Percentiles rank a stretch among this genome's conserved stretches.
phyloP scores from a whole-genome alignment of 306 rosid species.

The Casuarina glauca region DNA sequence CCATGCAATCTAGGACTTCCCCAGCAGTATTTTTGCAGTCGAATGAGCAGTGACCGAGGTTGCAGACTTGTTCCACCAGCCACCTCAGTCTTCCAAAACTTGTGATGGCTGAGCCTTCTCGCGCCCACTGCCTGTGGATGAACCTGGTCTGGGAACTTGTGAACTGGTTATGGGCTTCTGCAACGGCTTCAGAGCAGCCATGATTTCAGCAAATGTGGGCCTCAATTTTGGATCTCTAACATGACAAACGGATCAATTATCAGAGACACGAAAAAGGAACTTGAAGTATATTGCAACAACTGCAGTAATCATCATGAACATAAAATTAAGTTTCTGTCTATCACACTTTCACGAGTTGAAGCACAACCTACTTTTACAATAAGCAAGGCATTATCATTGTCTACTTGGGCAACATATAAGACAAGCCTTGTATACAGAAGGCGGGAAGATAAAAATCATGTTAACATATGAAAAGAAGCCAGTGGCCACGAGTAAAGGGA shows the following conservation, averaged over 20 bases:
- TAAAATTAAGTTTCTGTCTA: not conserved
- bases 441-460: not conserved
- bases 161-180: constrained; percentile 68
- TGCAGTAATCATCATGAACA: constrained; percentile 2
- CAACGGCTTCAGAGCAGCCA: constrained; percentile 84
- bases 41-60: constrained; percentile 42
- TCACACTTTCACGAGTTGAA: not conserved
- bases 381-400: not conserved
- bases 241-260: constrained; percentile 29
- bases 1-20: constrained; percentile 49
- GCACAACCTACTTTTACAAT: not conserved
- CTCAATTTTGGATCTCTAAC: constrained; percentile 86
- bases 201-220: constrained; percentile 89
- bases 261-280: constrained; percentile 10
- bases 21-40: constrained; percentile 32
- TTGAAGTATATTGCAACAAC: not conserved
- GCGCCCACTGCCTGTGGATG: constrained; percentile 22
- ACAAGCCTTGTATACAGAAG: not conserved
- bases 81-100: constrained; percentile 44
- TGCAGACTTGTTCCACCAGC: constrained; percentile 32
- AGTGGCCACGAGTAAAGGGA: not conserved
- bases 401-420: not conserved
- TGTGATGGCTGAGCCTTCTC: constrained; percentile 39
- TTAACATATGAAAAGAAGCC: not conserved
- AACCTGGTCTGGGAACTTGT: constrained; percentile 53